Percentiles rank a stretch among this genome's conserved stretches.
These are phyloP conservation scores for Chrysoporthe austroafricana DNA, from an alignment of 2,329 filamentous ascomycete genomes.

Conservation along the genomic window DNA sequence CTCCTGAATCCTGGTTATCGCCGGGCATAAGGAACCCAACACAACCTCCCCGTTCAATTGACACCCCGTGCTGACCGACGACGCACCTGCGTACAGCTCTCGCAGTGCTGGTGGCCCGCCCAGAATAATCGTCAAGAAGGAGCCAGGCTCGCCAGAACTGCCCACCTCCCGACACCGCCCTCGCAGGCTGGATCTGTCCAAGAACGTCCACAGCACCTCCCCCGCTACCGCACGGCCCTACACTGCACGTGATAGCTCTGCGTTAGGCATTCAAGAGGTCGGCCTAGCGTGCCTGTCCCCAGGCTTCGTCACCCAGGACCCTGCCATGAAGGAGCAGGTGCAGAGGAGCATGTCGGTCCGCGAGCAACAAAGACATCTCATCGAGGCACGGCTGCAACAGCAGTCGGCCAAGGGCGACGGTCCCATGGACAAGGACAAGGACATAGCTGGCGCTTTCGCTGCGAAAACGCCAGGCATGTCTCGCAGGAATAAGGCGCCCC, in stretches of 20 bases:
- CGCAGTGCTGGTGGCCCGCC: constrained; percentile 62
- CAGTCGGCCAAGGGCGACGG: constrained; percentile 80
- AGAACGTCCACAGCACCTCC: constrained; percentile 54
- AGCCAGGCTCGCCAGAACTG: constrained; percentile 65
- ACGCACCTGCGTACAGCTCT: constrained; percentile 41
- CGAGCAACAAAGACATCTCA: constrained; percentile 93
- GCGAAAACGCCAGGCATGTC: constrained; percentile 76
- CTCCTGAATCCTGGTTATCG: constrained; percentile 5
- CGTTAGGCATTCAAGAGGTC: constrained; percentile 85
- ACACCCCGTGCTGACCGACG: constrained; percentile 21
- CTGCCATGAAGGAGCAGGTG: constrained; percentile 93
- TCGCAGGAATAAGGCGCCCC: constrained; percentile 78
- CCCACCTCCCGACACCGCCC: constrained; percentile 74
- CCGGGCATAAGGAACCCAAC: constrained; percentile 30
- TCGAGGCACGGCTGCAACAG: constrained; percentile 88
- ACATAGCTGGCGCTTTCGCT: constrained; percentile 50
- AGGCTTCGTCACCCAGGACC: constrained; percentile 94
- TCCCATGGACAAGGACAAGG: constrained; percentile 59
- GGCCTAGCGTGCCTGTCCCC: constrained; percentile 93
- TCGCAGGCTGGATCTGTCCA: constrained; percentile 77
- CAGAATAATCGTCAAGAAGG: constrained; percentile 95
- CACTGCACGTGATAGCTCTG: constrained; percentile 71
- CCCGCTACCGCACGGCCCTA: constrained; percentile 71
- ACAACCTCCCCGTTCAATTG: constrained; percentile 28
- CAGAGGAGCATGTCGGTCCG: constrained; percentile 92